Conservation (phyloP, 2,329 filamentous ascomycete species). For the Grosmannia penicillata region DNA sequence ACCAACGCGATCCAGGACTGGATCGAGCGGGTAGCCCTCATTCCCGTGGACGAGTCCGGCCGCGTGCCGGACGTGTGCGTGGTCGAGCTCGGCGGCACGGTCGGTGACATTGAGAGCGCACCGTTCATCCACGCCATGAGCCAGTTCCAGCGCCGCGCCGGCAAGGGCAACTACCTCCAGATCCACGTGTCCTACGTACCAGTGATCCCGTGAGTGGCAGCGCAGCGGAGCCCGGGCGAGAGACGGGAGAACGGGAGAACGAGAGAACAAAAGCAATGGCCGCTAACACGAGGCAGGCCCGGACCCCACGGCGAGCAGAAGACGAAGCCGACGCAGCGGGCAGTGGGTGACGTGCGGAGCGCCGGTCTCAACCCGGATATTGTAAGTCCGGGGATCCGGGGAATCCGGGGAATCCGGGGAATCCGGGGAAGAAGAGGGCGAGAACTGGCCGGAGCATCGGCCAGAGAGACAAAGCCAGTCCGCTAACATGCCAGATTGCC, state of each 20-base stretch:
- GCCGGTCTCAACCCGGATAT: constrained; percentile 61
- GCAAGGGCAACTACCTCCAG: constrained; percentile 69
- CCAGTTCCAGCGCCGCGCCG: constrained; percentile 58
- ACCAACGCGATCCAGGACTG: constrained; percentile 86
- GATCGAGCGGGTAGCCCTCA: constrained; percentile 73
- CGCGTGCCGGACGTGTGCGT: constrained; percentile 86
- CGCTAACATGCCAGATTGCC: constrained; percentile 47
- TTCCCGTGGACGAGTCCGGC: constrained; percentile 74
- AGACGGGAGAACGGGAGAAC: no score
- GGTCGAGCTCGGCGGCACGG: constrained; percentile 49
- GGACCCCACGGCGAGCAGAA: constrained; percentile 55
- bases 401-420: no score
- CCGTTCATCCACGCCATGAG: constrained; percentile 80
- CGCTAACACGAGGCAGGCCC: constrained; percentile 10
- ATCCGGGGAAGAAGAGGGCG: background rate
- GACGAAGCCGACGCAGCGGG: constrained; percentile 92
- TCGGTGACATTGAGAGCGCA: constrained; percentile 70
- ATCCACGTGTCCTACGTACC: constrained; percentile 86
- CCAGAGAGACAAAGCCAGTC: background rate
- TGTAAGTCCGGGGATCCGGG: no score
- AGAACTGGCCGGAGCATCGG: no score
- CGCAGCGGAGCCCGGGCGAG: no score
- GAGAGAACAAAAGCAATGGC: no score
- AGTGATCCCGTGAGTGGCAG: constrained; percentile 25
- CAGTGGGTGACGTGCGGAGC: constrained; percentile 71